phyloP scores from a whole-genome alignment of 2,329 filamentous ascomycete genomes.

The Colletotrichum gigasporum region DNA sequence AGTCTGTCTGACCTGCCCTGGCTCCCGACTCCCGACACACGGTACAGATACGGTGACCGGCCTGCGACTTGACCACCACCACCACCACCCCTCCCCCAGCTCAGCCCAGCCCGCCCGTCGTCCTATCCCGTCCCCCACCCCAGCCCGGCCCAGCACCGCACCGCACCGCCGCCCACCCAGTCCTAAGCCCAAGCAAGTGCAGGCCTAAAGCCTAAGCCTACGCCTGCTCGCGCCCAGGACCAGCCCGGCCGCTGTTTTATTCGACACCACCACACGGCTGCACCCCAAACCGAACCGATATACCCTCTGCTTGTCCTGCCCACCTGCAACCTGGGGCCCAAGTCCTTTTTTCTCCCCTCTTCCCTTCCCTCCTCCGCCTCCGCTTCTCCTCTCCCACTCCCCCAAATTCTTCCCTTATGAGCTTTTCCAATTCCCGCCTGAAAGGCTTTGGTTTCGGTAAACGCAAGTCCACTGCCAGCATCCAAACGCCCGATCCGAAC shows the following conservation, averaged over 20 bases:
- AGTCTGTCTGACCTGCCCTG: too few species aligned
- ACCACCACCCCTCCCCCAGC: not conserved
- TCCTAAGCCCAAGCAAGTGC: conserved; percentile 9
- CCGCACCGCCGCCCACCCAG: not conserved
- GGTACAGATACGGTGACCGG: too few species aligned
- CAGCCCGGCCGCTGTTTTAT: conserved; percentile 5
- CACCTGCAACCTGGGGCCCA: conserved; percentile 26
- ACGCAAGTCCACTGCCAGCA: conserved; percentile 75
- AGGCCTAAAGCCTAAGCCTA: not conserved
- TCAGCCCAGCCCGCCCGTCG: not conserved
- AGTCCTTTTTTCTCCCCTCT: conserved; percentile 28
- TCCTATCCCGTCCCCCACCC: not conserved
- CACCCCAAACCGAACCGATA: conserved; percentile 28
- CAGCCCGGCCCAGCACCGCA: not conserved
- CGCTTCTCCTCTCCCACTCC: conserved; percentile 19
- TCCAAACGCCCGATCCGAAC: conserved; percentile 56
- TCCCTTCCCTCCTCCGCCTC: conserved; percentile 24
- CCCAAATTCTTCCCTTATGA: conserved; percentile 63
- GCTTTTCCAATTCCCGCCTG: conserved; percentile 82
- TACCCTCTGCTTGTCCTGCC: conserved; percentile 30
- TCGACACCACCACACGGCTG: conserved; percentile 17
- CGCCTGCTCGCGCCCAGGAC: conserved; percentile 20
- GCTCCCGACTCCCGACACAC: too few species aligned
- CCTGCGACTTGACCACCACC: too few species aligned
- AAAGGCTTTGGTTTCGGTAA: conserved; percentile 85